Evolutionary conservation across 345 rosid genomes (phyloP).

Genomic region (Balakata baccata): DNA sequence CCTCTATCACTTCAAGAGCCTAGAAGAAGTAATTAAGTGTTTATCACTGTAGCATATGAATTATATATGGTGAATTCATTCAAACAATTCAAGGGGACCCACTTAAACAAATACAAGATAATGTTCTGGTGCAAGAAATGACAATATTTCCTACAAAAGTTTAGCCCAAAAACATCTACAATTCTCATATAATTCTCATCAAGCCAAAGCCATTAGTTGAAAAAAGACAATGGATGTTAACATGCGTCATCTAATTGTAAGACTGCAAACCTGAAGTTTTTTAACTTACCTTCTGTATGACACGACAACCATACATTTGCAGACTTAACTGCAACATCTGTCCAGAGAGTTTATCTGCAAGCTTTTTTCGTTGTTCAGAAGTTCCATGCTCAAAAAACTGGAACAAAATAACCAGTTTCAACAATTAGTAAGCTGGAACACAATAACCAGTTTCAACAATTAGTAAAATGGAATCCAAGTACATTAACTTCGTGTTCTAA

Average conservation of each 20-base stretch:
- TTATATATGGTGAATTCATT: no score
- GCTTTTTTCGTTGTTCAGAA: constrained; percentile 74
- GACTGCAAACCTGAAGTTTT: background rate
- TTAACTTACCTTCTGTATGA: constrained; percentile 77
- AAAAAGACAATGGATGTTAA: background rate
- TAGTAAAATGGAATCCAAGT: background rate
- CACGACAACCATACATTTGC: constrained; percentile 99
- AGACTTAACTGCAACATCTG: constrained; percentile 82
- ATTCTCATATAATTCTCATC: background rate
- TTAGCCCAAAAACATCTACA: no score
- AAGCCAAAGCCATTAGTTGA: background rate
- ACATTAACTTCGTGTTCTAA: background rate
- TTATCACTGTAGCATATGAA: no score
- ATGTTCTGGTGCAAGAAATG: no score
- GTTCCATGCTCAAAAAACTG: constrained; percentile 94
- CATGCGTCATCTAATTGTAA: background rate
- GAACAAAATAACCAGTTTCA: constrained; percentile 5
- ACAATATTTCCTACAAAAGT: background rate
- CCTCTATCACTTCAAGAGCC: constrained; percentile 97
- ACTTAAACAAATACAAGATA: no score
- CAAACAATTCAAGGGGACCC: no score
- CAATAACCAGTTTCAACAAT: background rate
- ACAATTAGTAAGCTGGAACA: no score
- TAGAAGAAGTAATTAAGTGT: constrained; percentile 14
- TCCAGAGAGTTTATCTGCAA: constrained; percentile 75